These are phyloP conservation scores for Alternaria triticimaculans DNA, from an alignment of 2,329 filamentous ascomycete genomes.

Conservation along the genomic window DNA sequence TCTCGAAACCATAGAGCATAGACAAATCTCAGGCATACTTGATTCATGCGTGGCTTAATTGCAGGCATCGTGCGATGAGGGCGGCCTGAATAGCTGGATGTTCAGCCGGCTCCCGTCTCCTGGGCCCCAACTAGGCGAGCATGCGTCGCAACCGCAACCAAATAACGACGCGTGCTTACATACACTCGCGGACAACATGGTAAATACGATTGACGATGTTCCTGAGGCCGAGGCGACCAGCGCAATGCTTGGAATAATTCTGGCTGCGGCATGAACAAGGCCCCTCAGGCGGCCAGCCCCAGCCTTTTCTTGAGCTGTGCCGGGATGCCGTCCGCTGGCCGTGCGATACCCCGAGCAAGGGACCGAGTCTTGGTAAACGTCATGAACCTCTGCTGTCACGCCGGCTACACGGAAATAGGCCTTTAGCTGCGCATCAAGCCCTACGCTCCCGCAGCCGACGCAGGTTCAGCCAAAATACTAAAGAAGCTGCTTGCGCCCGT, in stretches of 20 bases:
- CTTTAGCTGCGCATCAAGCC: neutral
- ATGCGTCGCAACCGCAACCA: neutral
- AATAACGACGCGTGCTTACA: neutral
- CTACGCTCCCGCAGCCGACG: neutral
- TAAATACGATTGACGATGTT: neutral
- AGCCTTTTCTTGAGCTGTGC: neutral
- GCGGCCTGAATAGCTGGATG: neutral
- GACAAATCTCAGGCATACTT: conserved; percentile 4
- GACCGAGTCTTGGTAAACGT: neutral
- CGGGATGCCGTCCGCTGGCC: neutral
- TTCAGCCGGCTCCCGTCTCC: neutral
- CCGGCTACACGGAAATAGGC: neutral
- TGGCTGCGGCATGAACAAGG: neutral
- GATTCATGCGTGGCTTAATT: neutral
- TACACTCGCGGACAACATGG: neutral
- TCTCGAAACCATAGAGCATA: conserved; percentile 11
- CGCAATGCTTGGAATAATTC: neutral
- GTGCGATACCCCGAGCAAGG: neutral
- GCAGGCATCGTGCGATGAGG: neutral
- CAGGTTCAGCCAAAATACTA: neutral
- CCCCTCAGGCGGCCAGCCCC: neutral
- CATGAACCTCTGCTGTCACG: neutral
- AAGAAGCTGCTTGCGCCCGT: neutral
- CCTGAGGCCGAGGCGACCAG: neutral
- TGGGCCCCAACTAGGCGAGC: neutral